phyloP scores from a whole-genome alignment of 2,329 filamentous ascomycete genomes.

The Zymoseptoria crescenta region DNA sequence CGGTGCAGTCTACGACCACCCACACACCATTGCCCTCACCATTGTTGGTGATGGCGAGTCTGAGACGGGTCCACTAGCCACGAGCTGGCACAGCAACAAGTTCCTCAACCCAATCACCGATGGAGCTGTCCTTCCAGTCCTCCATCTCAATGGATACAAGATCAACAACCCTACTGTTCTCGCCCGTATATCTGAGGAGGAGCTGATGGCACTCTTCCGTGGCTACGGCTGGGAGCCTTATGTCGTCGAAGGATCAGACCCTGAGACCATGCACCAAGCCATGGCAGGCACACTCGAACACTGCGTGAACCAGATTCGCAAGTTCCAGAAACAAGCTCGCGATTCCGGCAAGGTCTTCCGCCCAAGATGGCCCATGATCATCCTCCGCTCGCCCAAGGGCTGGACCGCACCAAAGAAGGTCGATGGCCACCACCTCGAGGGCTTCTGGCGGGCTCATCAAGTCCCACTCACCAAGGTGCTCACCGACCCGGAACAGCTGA shows the following conservation, averaged over 20 bases:
- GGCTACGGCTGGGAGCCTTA: constrained; percentile 75
- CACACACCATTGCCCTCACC: constrained; percentile 64
- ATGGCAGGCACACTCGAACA: constrained; percentile 71
- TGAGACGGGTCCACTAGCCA: constrained; percentile 72
- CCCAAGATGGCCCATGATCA: constrained; percentile 70
- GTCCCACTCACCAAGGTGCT: constrained; percentile 65
- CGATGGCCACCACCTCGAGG: constrained; percentile 61
- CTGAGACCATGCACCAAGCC: constrained; percentile 70
- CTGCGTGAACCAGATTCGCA: constrained; percentile 61
- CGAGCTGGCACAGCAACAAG: constrained; percentile 75
- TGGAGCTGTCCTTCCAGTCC: constrained; percentile 67
- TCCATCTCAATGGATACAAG: constrained; percentile 79
- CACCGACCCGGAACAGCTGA: constrained; percentile 55
- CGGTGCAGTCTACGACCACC: constrained; percentile 67
- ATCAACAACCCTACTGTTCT: constrained; percentile 73
- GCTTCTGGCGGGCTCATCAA: constrained; percentile 74
- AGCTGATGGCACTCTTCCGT: constrained; percentile 60
- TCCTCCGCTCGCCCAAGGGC: constrained; percentile 70
- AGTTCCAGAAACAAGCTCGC: constrained; percentile 63
- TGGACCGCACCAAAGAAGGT: constrained; percentile 70
- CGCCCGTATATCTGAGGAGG: constrained; percentile 64
- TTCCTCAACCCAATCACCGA: constrained; percentile 73
- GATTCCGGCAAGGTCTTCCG: constrained; percentile 62
- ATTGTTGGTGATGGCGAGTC: constrained; percentile 76
- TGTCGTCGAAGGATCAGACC: constrained; percentile 69